Conservation (phyloP, 768 basidiomycete genomes). For the Galerina marginata region DNA sequence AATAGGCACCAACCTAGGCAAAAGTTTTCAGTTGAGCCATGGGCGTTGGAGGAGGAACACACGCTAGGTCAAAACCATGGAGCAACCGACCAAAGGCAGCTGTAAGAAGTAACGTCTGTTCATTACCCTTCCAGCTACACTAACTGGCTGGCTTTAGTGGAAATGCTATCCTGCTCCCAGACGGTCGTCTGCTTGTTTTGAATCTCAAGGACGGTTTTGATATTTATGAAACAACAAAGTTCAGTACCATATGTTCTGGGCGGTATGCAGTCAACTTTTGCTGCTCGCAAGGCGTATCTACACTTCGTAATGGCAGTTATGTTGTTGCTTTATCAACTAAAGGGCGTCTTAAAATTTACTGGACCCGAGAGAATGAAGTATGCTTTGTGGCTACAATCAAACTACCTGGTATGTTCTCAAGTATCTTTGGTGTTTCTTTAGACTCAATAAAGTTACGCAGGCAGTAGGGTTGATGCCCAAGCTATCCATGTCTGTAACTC, state of each 20-base stretch:
- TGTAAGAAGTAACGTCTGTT: background rate
- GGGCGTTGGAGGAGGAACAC: background rate
- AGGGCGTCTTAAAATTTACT: background rate
- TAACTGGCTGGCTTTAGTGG: background rate
- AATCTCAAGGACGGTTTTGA: background rate
- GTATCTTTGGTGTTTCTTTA: too few species aligned
- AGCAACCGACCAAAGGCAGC: background rate
- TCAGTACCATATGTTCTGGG: background rate
- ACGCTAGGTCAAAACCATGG: background rate
- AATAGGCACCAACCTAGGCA: background rate
- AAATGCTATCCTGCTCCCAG: background rate
- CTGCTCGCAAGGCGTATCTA: background rate
- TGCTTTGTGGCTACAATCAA: background rate
- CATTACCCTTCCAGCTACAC: background rate
- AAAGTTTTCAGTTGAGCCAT: background rate
- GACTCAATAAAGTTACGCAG: too few species aligned
- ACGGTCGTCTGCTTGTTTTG: background rate
- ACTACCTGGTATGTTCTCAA: too few species aligned
- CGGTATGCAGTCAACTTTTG: background rate
- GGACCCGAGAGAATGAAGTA: background rate
- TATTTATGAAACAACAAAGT: background rate
- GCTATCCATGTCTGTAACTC: too few species aligned
- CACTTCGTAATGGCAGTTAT: background rate
- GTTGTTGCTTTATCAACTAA: background rate
- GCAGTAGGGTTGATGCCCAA: too few species aligned